Percentiles rank a stretch among this genome's conserved stretches.
phyloP scores from a whole-genome alignment of 192 early-diverging fungal species.

The Backusella tuberculispora region DNA sequence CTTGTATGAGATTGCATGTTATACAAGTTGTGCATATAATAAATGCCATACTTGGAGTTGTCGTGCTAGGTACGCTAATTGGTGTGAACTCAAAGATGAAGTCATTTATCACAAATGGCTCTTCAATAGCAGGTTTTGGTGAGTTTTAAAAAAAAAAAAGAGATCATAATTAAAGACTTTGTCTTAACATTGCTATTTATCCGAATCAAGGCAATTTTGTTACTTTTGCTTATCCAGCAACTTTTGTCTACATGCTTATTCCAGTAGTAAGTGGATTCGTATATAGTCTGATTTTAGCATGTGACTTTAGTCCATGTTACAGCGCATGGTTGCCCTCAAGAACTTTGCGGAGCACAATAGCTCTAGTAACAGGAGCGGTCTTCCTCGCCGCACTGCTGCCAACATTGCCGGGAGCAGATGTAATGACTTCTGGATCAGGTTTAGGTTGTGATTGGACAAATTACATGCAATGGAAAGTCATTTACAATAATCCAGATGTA shows the following conservation, averaged over 20 bases:
- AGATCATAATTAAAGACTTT: background rate
- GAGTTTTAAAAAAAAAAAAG: conserved; percentile 1
- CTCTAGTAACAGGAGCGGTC: background rate
- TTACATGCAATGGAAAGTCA: conserved; percentile 33
- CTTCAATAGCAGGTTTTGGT: conserved; percentile 30
- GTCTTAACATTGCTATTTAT: background rate
- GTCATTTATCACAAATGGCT: conserved; percentile 11
- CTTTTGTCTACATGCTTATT: conserved; percentile 37
- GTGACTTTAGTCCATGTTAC: conserved; percentile 21
- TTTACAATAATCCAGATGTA: conserved; percentile 19
- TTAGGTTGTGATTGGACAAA: conserved; percentile 28
- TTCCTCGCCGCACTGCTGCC: conserved; percentile 25
- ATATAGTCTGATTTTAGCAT: conserved; percentile 22
- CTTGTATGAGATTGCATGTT: conserved; percentile 15
- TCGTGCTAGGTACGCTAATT: conserved; percentile 11
- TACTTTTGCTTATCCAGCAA: conserved; percentile 30
- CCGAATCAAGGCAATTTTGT: conserved; percentile 21
- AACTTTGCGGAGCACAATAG: background rate
- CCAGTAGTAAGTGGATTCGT: conserved; percentile 13
- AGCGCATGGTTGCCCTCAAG: conserved; percentile 26
- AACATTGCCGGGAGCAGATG: conserved; percentile 26
- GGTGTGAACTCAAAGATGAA: conserved; percentile 13
- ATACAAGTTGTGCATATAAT: conserved; percentile 25
- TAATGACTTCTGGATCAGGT: conserved; percentile 22
- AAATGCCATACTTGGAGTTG: conserved; percentile 16